Percentiles rank a stretch among this genome's conserved stretches.
phyloP scores from a whole-genome alignment of 2,329 filamentous ascomycete genomes.

The Ampelomyces quisqualis region DNA sequence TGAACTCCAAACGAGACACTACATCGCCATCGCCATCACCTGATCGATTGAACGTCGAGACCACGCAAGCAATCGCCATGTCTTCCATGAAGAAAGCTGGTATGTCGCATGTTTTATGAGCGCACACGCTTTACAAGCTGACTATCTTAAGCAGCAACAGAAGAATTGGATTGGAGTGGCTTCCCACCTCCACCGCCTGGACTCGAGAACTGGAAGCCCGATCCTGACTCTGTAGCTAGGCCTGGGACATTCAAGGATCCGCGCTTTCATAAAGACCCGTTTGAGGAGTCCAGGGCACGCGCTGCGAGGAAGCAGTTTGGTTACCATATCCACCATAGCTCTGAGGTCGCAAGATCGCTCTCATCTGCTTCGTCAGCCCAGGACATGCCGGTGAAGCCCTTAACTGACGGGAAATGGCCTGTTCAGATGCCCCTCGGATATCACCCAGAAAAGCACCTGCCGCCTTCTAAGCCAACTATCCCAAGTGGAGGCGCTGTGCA shows the following conservation, averaged over 20 bases:
- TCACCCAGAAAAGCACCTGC: no score
- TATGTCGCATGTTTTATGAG: neutral
- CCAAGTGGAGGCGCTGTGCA: no score
- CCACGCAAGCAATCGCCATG: no score
- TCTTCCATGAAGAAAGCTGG: no score
- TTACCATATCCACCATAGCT: neutral
- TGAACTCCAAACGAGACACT: no score
- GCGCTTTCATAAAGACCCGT: constrained; percentile 7
- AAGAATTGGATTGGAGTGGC: constrained; percentile 6
- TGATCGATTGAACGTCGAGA: no score
- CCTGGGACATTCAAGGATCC: constrained; percentile 4
- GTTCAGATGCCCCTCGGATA: neutral
- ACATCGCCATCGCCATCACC: no score
- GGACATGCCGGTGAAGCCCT: neutral
- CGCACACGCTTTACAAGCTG: no score
- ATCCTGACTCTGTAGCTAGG: constrained; percentile 7
- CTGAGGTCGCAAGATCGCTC: neutral
- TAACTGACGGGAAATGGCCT: neutral
- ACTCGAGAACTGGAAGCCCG: constrained; percentile 11
- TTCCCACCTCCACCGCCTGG: constrained; percentile 14
- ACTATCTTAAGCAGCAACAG: neutral
- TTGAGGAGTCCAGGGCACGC: neutral
- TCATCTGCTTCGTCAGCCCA: neutral
- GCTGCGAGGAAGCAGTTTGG: neutral
- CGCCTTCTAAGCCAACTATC: no score